A percentile compares a stretch with the other conserved stretches of the same genome.
These are phyloP conservation scores for Eucalyptus globulus DNA, from an alignment of 345 rosid genomes.

Conservation along the genomic window DNA sequence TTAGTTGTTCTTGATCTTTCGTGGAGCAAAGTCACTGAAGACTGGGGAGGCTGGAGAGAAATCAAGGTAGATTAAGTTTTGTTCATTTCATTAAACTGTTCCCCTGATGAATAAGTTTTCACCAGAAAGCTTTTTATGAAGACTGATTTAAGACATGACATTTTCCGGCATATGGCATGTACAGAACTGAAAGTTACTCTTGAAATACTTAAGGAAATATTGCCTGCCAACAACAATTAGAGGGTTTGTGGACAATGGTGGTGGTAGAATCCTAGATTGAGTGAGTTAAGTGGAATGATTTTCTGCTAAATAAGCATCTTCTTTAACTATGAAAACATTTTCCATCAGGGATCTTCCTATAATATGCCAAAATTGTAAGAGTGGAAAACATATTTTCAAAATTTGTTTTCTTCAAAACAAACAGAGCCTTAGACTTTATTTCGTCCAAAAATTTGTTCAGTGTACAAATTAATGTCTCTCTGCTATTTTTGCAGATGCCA, in stretches of 20 bases:
- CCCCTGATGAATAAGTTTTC: not conserved
- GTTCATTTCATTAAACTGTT: not conserved
- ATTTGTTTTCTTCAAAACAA: no score
- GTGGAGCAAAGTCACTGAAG: not conserved
- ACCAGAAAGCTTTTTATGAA: not conserved
- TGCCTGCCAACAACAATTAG: not conserved
- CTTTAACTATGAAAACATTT: not conserved
- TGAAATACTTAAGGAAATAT: not conserved
- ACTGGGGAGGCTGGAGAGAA: not conserved
- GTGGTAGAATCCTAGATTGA: not conserved
- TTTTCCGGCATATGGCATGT: not conserved
- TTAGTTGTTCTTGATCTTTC: not conserved
- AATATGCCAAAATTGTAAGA: accelerated
- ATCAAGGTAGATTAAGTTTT: not conserved
- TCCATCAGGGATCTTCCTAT: not conserved
- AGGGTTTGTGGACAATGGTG: not conserved
- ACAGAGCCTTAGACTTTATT: not conserved
- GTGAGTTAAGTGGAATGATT: not conserved
- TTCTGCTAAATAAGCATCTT: not conserved
- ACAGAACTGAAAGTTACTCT: not conserved
- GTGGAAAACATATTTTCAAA: not conserved
- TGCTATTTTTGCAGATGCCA: no score
- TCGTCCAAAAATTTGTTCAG: no score
- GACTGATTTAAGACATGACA: not conserved
- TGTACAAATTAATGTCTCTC: no score